Evolutionary conservation across 306 rosid genomes (phyloP).

Genomic region (Cucumis sativus): DNA sequence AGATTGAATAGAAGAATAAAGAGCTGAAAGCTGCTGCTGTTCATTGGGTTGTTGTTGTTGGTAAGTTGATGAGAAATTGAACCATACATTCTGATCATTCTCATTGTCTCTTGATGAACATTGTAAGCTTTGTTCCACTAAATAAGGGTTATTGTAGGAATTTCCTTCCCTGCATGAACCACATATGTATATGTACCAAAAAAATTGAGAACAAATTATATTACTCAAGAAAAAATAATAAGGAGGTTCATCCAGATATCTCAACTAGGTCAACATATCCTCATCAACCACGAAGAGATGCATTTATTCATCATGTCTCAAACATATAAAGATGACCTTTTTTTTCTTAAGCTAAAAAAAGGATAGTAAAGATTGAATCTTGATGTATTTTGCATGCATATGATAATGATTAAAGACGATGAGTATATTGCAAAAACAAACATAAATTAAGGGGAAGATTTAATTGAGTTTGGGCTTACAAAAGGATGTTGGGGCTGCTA

Average conservation of each 20-base stretch:
- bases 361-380: background rate
- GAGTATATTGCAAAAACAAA: background rate
- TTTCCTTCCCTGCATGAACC: conserved; percentile 17
- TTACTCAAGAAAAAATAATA: too few relatives aligned
- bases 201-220: background rate
- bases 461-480: conserved; percentile 17
- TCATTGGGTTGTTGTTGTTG: background rate
- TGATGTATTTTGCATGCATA: background rate
- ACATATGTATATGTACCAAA: background rate
- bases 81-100: background rate
- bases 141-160: conserved; percentile 10
- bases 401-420: background rate
- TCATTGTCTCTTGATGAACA: conserved; percentile 23
- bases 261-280: too few relatives aligned
- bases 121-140: conserved; percentile 18
- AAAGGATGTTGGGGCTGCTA: conserved; percentile 12
- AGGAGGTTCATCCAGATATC: too few relatives aligned
- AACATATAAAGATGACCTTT: background rate
- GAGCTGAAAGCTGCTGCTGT: conserved; percentile 15
- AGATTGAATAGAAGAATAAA: conserved; percentile 3
- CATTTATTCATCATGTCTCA: too few relatives aligned
- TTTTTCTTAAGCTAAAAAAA: background rate
- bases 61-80: conserved; percentile 3
- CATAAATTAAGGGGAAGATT: too few relatives aligned
- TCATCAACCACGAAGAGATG: too few relatives aligned